Percentiles rank a stretch among this genome's conserved stretches.
These are phyloP conservation scores for Colletotrichum liriopes DNA, from an alignment of 2,329 filamentous ascomycete species.

Conservation along the genomic window DNA sequence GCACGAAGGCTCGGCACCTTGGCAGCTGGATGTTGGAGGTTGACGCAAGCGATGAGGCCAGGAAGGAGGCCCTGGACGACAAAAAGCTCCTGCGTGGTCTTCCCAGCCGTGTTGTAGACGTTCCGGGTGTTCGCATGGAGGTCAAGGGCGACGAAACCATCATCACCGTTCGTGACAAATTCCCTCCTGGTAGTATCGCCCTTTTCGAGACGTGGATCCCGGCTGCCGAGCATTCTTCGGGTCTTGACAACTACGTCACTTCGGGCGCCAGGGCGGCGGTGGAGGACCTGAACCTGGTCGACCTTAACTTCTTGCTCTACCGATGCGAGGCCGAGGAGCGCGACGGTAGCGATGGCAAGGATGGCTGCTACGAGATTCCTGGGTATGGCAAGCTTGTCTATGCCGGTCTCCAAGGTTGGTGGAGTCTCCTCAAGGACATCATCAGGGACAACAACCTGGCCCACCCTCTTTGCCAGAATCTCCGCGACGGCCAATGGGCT, in stretches of 20 bases:
- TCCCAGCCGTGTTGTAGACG: conserved; percentile 84
- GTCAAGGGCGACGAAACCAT: conserved; percentile 81
- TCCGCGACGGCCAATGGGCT: conserved; percentile 92
- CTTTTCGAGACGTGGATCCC: conserved; percentile 98
- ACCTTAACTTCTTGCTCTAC: conserved; percentile 94
- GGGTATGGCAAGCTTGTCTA: conserved; percentile 89
- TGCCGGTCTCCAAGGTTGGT: conserved; percentile 98
- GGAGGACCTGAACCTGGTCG: conserved; percentile 79
- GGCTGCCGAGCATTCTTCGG: conserved; percentile 84
- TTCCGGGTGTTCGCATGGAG: conserved; percentile 82
- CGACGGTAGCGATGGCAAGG: conserved; percentile 82
- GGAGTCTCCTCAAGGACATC: conserved; percentile 89
- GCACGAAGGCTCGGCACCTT: conserved; percentile 87
- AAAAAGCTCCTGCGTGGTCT: conserved; percentile 82
- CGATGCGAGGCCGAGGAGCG: conserved; percentile 90
- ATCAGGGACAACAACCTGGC: conserved; percentile 92
- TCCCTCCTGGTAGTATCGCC: conserved; percentile 94
- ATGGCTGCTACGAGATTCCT: conserved; percentile 93
- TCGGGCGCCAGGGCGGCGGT: conserved; percentile 87
- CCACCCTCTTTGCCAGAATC: conserved; percentile 93
- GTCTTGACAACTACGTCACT: conserved; percentile 89
- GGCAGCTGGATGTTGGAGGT: conserved; percentile 95
- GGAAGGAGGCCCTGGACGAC: conserved; percentile 76
- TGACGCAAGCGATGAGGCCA: conserved; percentile 81
- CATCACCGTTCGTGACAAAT: conserved; percentile 85